Evolutionary conservation across 148 eudicot species (phyloP), one percentile per base, ranked within the genome.

Genomic region (Fagopyrum tataricum): DNA sequence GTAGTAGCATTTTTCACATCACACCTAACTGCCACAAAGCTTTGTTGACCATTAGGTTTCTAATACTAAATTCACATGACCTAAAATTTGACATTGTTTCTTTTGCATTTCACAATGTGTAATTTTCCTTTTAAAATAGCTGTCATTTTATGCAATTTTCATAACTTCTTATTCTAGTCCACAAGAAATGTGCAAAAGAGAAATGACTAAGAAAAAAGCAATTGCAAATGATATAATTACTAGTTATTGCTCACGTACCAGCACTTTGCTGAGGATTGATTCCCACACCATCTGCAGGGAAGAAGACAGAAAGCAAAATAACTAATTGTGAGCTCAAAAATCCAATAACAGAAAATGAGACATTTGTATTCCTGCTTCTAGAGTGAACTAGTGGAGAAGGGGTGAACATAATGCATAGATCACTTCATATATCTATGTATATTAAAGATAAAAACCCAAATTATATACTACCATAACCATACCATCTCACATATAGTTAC

Each of bases 221-320:
- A 7, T 6, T 2, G 10, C 48, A 0, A 13, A 46, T 46, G 0
- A 46, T 1, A 0, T 46, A 46, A 10, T 46, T 13, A 46, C 49
- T 46, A 9, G 18, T 11, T 26, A 0, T 58, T n/a, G 67, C 21
- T 43, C 12, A 72, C 81, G 75, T 82, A 94, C 98, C 98, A 68
- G 97, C 98, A 84, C 98, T 94, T 79, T 94, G 97, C 74, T 94
- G 98, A 79, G 98, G 98, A 85, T 91, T 94, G 74, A 94, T 94
- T 81, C 98, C 98, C 17, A 94, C 98, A 42, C 97, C 98, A 88
- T 95, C 98, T 95, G 96, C 79, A 76, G 15, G 56, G 13, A 85
- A 7, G 37, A 82, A 53, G 68, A 70, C 7, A 71, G 0, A 52
- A 53, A 23, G 26, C 26, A 40, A 43, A 9, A 14, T 15, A 69